phyloP scores from a whole-genome alignment of 2,329 filamentous ascomycete genomes.

The Sporothrix globosa region DNA sequence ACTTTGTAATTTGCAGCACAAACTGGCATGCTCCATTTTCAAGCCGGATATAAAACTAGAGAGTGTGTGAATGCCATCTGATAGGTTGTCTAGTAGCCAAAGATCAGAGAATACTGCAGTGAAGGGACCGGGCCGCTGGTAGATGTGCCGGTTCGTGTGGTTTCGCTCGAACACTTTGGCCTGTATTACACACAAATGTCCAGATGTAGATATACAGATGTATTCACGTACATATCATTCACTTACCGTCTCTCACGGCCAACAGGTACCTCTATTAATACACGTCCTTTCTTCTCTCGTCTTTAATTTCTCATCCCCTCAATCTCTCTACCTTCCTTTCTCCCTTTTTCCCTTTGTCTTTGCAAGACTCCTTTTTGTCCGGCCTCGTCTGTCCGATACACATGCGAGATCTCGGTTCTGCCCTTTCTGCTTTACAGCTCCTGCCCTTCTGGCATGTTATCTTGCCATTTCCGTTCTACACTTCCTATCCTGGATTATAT shows the following conservation, averaged over 20 bases:
- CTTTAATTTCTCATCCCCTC: background rate
- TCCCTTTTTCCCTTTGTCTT: background rate
- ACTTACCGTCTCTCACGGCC: background rate
- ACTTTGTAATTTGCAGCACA: background rate
- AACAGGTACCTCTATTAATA: background rate
- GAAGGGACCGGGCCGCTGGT: too few relatives aligned
- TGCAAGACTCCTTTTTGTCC: too few relatives aligned
- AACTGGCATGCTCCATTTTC: background rate
- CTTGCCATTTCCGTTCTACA: background rate
- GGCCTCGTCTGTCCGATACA: background rate
- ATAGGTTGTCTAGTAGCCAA: too few relatives aligned
- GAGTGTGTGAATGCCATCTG: background rate
- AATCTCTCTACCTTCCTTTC: background rate
- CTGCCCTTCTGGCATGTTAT: background rate
- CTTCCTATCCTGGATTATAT: background rate
- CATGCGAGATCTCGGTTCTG: background rate
- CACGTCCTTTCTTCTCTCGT: background rate
- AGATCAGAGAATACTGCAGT: too few relatives aligned
- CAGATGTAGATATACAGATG: too few relatives aligned
- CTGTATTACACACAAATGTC: too few relatives aligned
- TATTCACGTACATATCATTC: background rate
- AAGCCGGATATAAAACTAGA: too few relatives aligned
- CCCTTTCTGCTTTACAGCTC: background rate
- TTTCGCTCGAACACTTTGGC: too few relatives aligned
- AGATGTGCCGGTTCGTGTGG: too few relatives aligned